Base-by-base conservation (phyloP, 441 rosid species). In the Aleurites moluccanus region DNA sequence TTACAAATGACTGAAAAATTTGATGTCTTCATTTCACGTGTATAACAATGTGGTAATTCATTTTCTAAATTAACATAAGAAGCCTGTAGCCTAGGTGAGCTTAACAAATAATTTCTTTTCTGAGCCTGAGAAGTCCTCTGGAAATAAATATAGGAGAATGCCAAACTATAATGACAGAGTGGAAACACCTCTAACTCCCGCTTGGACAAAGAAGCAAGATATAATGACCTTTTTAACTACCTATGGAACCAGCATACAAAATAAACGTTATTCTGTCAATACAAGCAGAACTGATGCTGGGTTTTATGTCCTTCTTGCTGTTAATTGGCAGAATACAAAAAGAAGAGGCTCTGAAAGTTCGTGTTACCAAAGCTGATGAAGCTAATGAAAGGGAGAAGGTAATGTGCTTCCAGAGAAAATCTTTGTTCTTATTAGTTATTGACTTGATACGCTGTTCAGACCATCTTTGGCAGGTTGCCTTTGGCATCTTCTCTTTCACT, bases 271-370 rank as follows among this genome's bases (percentile, higher is more conserved):
- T 6, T 30, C 7, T 47, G 49, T 49, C 69, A n/a, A 6, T 56
- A 23, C 33, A 40, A 56, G 65, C 13, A 52, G 14, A 64, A 40
- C 33, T 75, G 62, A 30, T 47, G 16, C 21, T 23, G 15, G 73
- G 15, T 66, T 49, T 20, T 52, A 10, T 20, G 67, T 65, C 64
- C 73, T 59, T 56, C 47, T 53, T 73, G 15, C 62, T 52, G 30
- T 64, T 52, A 28, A 67, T 76, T 91, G 69, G 67, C 88, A 96
- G 99, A 86, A 73, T 82, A 59, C 98, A 96, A 79, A 93, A 92
- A 78, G 97, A 96, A 75, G 99, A 96, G 85, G 97, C 99, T 64
- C 80, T 96, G 62, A 89, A 89, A 81, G 96, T 89, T 87, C 97
- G 97, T 75, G 92, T 86, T 40, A 74, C 88, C 75, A 96, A 92